Conservation (phyloP, 306 rosid species). For the Alnus rubra region DNA sequence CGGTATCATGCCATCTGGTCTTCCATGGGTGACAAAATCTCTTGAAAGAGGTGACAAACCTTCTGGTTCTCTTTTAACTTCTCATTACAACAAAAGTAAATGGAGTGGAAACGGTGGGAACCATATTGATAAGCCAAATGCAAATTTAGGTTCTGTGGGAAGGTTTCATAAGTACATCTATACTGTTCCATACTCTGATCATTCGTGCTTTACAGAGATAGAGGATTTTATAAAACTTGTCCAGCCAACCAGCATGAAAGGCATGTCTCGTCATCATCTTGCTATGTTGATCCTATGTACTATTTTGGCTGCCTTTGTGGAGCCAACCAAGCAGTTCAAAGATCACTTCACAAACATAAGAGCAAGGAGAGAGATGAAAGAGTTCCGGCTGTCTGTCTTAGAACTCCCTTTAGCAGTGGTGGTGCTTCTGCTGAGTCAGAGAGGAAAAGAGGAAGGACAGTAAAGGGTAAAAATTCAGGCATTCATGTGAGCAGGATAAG, state of each 20-base stretch:
- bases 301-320: conserved; percentile 57
- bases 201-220: conserved; percentile 59
- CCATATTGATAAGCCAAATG: conserved; percentile 32
- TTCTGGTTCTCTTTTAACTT: conserved; percentile 45
- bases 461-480: conserved; percentile 31
- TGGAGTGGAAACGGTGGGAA: conserved; percentile 25
- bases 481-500: conserved; percentile 43
- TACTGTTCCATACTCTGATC: conserved; percentile 74
- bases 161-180: conserved; percentile 49
- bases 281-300: conserved; percentile 66
- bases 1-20: conserved; percentile 80
- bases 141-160: conserved; percentile 22
- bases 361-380: conserved; percentile 37
- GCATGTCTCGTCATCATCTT: conserved; percentile 63
- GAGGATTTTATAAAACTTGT: conserved; percentile 61
- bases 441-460: conserved; percentile 30
- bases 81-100: conserved; percentile 39
- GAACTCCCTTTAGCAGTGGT: conserved; percentile 13
- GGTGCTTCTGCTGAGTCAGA: conserved; percentile 12
- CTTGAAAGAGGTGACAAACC: conserved; percentile 29
- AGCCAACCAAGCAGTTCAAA: conserved; percentile 34
- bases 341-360: conserved; percentile 21
- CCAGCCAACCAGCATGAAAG: conserved; percentile 54
- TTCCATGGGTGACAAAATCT: conserved; percentile 60
- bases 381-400: conserved; percentile 7